A percentile compares a stretch with the other conserved stretches of the same genome.
Evolutionary conservation across 768 basidiomycete species (phyloP).

Genomic region (Sarcomyxa edulis): DNA sequence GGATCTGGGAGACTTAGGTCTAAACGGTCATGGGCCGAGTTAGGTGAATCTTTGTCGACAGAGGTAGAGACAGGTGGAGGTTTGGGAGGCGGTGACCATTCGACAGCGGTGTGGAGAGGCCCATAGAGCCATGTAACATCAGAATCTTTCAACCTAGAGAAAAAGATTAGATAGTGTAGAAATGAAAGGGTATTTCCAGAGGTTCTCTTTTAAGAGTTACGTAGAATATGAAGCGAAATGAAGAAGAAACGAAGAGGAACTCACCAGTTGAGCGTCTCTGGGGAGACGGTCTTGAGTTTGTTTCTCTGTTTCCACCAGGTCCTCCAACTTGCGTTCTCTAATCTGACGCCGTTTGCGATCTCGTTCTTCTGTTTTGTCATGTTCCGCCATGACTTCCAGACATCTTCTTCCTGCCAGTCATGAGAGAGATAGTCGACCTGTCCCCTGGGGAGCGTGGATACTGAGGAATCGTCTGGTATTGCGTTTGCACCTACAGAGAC

Average conservation of each 20-base stretch:
- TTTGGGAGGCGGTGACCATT: slow-evolving; percentile 69
- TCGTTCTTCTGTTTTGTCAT: slow-evolving; percentile 99
- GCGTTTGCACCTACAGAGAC: slow-evolving; percentile 55
- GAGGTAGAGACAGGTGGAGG: slow-evolving; percentile 34
- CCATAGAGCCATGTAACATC: slow-evolving; percentile 99
- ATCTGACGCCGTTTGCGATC: slow-evolving; percentile 88
- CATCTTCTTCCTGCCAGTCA: slow-evolving; percentile 96
- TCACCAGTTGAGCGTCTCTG: slow-evolving; percentile 98
- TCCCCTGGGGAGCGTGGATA: slow-evolving; percentile 81
- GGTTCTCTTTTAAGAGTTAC: too few relatives aligned
- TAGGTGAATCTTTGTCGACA: slow-evolving; percentile 25
- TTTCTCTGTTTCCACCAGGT: slow-evolving; percentile 99
- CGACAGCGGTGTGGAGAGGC: slow-evolving; percentile 90
- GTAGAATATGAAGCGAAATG: too few relatives aligned
- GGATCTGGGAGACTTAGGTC: slow-evolving; percentile 35
- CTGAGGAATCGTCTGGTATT: slow-evolving; percentile 69
- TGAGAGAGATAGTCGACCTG: slow-evolving; percentile 99
- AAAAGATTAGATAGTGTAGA: slow-evolving; percentile 1
- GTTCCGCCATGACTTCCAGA: slow-evolving; percentile 96
- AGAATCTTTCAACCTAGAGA: slow-evolving; percentile 93
- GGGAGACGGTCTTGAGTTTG: slow-evolving; percentile 89
- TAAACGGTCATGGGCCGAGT: slow-evolving; percentile 43
- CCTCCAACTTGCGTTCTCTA: slow-evolving; percentile 98
- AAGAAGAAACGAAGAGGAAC: slow-evolving; percentile 21
- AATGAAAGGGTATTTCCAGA: slow-evolving; percentile 29